Conservation (phyloP, 2,329 filamentous ascomycete species). For the Pyrenochaeta sp. region DNA sequence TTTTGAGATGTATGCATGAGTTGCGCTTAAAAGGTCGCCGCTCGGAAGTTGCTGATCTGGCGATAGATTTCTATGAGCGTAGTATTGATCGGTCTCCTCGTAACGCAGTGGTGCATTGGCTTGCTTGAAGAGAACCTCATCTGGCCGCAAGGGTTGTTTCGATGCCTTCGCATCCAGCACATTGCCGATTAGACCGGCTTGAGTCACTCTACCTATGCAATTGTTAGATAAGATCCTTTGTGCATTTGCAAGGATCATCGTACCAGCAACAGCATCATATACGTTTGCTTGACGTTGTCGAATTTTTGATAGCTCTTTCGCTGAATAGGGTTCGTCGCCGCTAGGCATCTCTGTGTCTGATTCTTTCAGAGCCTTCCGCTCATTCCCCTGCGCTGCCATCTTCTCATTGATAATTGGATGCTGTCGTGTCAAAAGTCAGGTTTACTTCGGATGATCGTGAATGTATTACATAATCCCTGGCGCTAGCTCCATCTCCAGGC, state of each 20-base stretch:
- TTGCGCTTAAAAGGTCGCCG: conserved; percentile 71
- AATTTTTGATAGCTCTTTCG: conserved; percentile 3
- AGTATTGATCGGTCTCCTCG: conserved; percentile 75
- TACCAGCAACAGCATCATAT: conserved; percentile 77
- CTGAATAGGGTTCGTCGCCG: conserved; percentile 21
- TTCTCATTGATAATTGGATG: no score
- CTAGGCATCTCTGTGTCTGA: conserved; percentile 16
- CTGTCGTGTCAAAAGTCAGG: conserved; percentile 5
- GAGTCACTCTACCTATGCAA: conserved; percentile 18
- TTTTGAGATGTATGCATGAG: conserved; percentile 72
- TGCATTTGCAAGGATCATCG: not conserved
- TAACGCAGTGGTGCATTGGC: conserved; percentile 71
- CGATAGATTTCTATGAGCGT: conserved; percentile 66
- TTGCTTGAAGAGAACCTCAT: conserved; percentile 74
- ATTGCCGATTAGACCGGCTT: conserved; percentile 51
- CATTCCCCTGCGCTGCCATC: no score
- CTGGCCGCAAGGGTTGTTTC: conserved; percentile 63
- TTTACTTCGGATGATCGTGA: conserved; percentile 9
- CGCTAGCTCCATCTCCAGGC: conserved; percentile 12
- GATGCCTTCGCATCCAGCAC: conserved; percentile 49
- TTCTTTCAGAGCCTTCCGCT: no score
- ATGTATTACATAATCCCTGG: conserved; percentile 14
- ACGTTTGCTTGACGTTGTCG: conserved; percentile 60
- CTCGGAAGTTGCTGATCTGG: conserved; percentile 65
- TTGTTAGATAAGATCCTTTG: not conserved